Evolutionary conservation across 179 eudicot species (phyloP).

Genomic region (Carnegiea gigantea): DNA sequence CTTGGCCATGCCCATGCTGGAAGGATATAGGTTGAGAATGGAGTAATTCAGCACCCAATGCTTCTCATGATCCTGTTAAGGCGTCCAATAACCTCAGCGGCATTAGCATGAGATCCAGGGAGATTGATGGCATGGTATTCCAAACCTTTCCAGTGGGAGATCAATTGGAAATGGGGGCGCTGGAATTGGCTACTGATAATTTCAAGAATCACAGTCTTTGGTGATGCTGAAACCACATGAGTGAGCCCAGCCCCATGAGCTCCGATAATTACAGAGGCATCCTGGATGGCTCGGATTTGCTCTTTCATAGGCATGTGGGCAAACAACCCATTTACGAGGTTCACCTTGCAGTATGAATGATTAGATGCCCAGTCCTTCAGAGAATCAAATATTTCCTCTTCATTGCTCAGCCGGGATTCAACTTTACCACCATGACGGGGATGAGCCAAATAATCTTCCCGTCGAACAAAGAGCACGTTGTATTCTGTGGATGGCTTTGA

Average conservation of each 20-base stretch:
- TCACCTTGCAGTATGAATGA: conserved; percentile 51
- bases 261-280: conserved; percentile 86
- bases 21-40: not conserved
- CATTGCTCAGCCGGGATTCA: conserved; percentile 80
- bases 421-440: conserved; percentile 93
- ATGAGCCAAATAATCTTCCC: conserved; percentile 91
- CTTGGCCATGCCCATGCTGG: not conserved
- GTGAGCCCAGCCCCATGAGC: conserved; percentile 99
- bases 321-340: conserved; percentile 74
- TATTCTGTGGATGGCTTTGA: conserved; percentile 44
- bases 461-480: conserved; percentile 81
- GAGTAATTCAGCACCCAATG: conserved; percentile 57
- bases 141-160: conserved; percentile 87
- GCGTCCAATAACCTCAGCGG: conserved; percentile 50
- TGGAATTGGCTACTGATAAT: conserved; percentile 67
- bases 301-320: conserved; percentile 97
- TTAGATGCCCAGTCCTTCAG: conserved; percentile 60
- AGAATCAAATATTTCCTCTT: conserved; percentile 73
- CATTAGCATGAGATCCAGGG: conserved; percentile 61
- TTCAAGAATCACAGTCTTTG: conserved; percentile 68
- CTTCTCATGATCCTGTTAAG: conserved; percentile 55
- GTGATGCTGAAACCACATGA: conserved; percentile 83
- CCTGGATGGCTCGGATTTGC: conserved; percentile 84
- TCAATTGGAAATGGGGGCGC: conserved; percentile 82
- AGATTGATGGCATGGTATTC: conserved; percentile 75